These are phyloP conservation scores for Salvia sclarea DNA, from an alignment of 305 asterid genomes.

Conservation along the genomic window DNA sequence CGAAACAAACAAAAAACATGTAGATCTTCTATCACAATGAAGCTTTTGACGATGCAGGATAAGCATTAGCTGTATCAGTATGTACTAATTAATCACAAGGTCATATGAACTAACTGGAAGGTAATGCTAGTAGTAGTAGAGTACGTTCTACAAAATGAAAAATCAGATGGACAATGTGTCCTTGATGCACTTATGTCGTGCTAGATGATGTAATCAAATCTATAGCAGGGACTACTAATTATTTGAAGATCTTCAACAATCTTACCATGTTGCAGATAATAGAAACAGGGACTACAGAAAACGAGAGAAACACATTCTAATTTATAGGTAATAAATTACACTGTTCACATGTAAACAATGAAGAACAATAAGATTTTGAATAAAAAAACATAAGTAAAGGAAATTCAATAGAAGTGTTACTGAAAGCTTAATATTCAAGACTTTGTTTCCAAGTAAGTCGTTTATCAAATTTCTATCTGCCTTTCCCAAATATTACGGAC, in stretches of 20 bases:
- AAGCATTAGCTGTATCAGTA: constrained; percentile 5
- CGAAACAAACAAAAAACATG: constrained; percentile 24
- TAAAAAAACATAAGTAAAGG: background rate
- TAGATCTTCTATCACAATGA: constrained; percentile 19
- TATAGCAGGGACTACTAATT: background rate
- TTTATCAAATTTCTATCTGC: constrained; percentile 7
- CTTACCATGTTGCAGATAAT: constrained; percentile 1
- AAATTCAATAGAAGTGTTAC: constrained; percentile 11
- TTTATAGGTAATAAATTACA: constrained; percentile 13
- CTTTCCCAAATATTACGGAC: background rate
- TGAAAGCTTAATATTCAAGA: constrained; percentile 10
- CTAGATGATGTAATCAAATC: constrained; percentile 16
- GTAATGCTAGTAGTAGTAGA: background rate
- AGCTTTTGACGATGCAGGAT: constrained; percentile 10
- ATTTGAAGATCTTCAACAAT: constrained; percentile 6
- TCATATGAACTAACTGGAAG: constrained; percentile 4
- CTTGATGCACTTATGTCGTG: background rate
- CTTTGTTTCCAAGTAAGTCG: background rate
- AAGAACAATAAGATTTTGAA: background rate
- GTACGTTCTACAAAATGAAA: background rate
- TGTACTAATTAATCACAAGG: constrained; percentile 1
- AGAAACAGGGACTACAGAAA: background rate
- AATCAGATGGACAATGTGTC: background rate
- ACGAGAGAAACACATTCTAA: background rate
- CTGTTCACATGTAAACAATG: constrained; percentile 10